A percentile compares a stretch with the other conserved stretches of the same genome.
phyloP scores from a whole-genome alignment of 768 basidiomycete genomes.

The Rhodotorula babjevae region DNA sequence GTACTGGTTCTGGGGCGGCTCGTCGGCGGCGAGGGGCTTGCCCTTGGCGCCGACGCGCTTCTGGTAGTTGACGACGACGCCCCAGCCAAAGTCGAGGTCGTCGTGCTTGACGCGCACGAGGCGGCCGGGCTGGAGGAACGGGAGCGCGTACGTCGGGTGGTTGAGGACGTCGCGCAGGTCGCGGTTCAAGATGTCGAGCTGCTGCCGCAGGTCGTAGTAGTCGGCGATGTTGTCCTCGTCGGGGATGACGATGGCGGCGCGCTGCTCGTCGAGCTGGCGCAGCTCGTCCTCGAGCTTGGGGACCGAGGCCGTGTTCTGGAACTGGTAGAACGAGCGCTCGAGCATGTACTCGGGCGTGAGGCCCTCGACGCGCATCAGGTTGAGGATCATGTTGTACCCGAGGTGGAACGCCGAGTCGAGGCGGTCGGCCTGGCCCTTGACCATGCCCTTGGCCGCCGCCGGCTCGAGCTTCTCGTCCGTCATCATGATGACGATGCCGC shows the following conservation, averaged over 20 bases:
- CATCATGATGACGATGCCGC: constrained; percentile 99
- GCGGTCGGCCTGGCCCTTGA: constrained; percentile 94
- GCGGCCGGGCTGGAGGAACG: constrained; percentile 86
- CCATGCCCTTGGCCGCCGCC: constrained; percentile 84
- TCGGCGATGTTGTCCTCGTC: constrained; percentile 78
- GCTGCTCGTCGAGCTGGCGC: constrained; percentile 63
- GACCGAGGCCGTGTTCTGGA: constrained; percentile 89
- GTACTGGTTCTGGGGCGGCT: constrained; percentile 80
- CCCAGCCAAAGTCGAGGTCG: constrained; percentile 92
- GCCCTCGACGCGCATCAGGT: constrained; percentile 96
- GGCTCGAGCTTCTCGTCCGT: constrained; percentile 97
- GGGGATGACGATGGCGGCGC: constrained; percentile 64
- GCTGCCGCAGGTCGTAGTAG: constrained; percentile 89
- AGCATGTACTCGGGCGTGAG: constrained; percentile 98
- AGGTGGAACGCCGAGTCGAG: constrained; percentile 97
- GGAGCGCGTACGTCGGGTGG: constrained; percentile 88
- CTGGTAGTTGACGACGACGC: constrained; percentile 83
- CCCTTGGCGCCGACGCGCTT: constrained; percentile 76
- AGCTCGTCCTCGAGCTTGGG: constrained; percentile 78
- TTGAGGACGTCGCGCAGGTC: constrained; percentile 91
- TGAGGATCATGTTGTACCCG: constrained; percentile 98
- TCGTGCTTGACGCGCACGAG: constrained; percentile 85
- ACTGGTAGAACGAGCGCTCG: constrained; percentile 95
- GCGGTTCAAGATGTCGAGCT: constrained; percentile 77
- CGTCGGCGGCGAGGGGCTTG: constrained; percentile 60